Base-by-base conservation (phyloP, 257 asterid genomes). In the Perilla frutescens region DNA sequence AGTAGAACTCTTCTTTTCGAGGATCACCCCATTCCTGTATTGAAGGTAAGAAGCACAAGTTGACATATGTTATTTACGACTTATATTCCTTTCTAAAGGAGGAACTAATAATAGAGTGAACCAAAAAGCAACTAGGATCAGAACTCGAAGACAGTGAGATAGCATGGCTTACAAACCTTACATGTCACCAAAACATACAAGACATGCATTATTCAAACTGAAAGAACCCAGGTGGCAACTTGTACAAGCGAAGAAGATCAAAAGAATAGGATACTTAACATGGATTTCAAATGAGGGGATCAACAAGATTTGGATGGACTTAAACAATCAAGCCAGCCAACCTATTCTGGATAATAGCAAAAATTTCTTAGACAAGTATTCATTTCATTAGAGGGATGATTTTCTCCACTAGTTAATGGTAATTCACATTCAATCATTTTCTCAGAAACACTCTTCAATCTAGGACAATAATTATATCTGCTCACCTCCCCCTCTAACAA, bases 11-110 rank as follows among this genome's bases (percentile, higher is more conserved):
- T 73, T 94, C 90, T 77, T 88, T 82, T 40, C 98, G 95, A 76
- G 99, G 99, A 84, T 94, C 99, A 57, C 98, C 97, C 99, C 98
- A 91, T 85, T 94, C 99, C 99, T 94, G 91, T 75, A 72, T 72
- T 66, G 73, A 63, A 76, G 53, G 82, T 41, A 74, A 69, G 54
- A 76, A 70, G 74, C 65, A 72, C 12, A 40, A 74, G 73, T 34
- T 60, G 65, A 55, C 8, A 54, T 65, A 43, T 48, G 56, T 66
- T 68, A 54, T 47, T 40, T 45, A 77, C 64, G 15, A 56, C 20
- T 45, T 59, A 63, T 47, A 40, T 45, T 40, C 77, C 34, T 43
- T 37, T 13, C 4, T 4, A 3, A 6, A 43, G 20, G 55, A 10
- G 12, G 39, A 44, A 12, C 44, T 5, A 20, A 41, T 20, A 43